Conservation (phyloP, 2,329 filamentous ascomycete species). For the Zarea fungicola region DNA sequence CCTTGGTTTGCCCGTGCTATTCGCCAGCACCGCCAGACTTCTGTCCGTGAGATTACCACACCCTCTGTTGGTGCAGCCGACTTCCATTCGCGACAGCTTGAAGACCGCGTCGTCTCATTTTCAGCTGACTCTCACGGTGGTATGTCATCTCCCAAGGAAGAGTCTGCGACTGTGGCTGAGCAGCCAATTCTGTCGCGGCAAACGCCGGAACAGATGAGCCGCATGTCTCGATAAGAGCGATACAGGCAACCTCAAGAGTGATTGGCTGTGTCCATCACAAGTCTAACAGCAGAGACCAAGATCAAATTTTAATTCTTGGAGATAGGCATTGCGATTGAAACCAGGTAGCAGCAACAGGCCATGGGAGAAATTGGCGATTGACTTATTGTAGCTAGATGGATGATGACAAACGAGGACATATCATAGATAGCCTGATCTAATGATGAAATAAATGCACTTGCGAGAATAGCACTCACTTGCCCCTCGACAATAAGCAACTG, state of each 20-base stretch:
- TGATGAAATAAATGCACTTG: no score
- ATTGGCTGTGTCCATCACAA: no score
- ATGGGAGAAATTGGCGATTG: background rate
- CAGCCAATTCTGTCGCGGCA: conserved; percentile 16
- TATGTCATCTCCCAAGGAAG: conserved; percentile 22
- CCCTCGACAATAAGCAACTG: no score
- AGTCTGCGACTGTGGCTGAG: conserved; percentile 14
- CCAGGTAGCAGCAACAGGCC: no score
- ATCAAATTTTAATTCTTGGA: no score
- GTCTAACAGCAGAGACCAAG: no score
- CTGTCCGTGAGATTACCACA: background rate
- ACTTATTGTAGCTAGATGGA: no score
- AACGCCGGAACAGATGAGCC: conserved; percentile 11
- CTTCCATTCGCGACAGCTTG: conserved; percentile 2
- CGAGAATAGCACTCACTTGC: no score
- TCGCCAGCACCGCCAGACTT: conserved; percentile 15
- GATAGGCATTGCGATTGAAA: no score
- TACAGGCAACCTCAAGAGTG: background rate
- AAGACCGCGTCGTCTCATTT: conserved; percentile 10
- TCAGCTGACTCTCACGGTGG: conserved; percentile 15
- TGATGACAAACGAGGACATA: background rate
- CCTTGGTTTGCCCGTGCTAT: conserved; percentile 43
- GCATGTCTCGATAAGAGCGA: background rate
- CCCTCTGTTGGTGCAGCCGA: background rate
- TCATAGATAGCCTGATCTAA: background rate